Percentiles rank a stretch among this genome's conserved stretches.
Evolutionary conservation across 768 basidiomycete species (phyloP).

Genomic region (Rhodosporidiobolus sp.): DNA sequence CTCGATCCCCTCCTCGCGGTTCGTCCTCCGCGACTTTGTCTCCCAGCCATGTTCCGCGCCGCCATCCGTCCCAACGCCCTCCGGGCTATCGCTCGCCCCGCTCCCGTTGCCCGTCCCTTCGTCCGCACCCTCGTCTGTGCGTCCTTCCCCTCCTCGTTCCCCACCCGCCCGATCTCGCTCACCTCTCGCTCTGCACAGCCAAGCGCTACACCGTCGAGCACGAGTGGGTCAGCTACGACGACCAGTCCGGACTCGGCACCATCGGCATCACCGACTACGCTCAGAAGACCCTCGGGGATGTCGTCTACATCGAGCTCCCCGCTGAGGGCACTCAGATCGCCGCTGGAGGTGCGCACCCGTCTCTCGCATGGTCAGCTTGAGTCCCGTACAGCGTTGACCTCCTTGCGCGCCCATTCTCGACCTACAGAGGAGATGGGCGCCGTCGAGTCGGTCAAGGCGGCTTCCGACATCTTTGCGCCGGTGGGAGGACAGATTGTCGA

Average conservation of each 20-base stretch:
- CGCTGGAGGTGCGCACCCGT: constrained; percentile 65
- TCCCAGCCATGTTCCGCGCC: constrained; percentile 19
- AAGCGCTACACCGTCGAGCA: constrained; percentile 76
- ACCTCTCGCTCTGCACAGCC: constrained; percentile 1
- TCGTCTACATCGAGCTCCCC: constrained; percentile 94
- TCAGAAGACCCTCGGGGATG: constrained; percentile 85
- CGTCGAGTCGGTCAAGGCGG: constrained; percentile 46
- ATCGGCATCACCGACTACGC: constrained; percentile 89
- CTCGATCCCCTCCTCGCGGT: not conserved
- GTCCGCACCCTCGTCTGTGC: constrained; percentile 39
- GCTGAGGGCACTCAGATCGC: constrained; percentile 59
- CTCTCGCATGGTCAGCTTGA: not conserved
- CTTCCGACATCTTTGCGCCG: constrained; percentile 65
- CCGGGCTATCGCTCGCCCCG: constrained; percentile 2
- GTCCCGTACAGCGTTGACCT: not conserved
- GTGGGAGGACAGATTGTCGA: constrained; percentile 77
- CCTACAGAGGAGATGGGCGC: constrained; percentile 42
- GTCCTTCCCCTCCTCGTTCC: constrained; percentile 9
- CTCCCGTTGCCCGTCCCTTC: not conserved
- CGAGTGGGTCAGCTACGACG: constrained; percentile 78
- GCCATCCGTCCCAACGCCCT: constrained; percentile 11
- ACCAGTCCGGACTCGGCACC: constrained; percentile 67
- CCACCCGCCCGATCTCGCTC: not conserved
- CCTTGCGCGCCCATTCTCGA: no score
- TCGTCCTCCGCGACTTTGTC: not conserved